Evolutionary conservation across 306 rosid genomes (phyloP).

Genomic region (Clitoria ternatea): DNA sequence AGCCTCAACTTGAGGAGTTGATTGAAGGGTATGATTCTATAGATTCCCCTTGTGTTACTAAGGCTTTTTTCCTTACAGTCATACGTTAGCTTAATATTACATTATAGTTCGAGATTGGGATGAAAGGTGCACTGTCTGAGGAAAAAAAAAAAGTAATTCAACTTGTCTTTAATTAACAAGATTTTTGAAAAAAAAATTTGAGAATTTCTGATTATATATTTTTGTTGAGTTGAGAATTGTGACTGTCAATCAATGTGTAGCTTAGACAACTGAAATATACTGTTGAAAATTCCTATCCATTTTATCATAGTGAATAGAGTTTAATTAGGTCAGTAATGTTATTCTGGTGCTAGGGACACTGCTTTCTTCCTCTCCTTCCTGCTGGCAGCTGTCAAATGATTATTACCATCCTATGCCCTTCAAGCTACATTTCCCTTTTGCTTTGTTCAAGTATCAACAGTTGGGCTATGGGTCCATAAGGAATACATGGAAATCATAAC

Average conservation of each 20-base stretch:
- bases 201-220: background rate
- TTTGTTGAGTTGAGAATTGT: no score
- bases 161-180: background rate
- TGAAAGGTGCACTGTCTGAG: background rate
- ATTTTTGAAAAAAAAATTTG: background rate
- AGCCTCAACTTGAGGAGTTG: slow-evolving; percentile 93
- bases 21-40: slow-evolving; percentile 67
- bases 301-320: background rate
- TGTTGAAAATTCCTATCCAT: background rate
- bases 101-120: background rate
- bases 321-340: background rate
- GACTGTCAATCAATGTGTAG: background rate
- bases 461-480: no score
- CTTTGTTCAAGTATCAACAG: no score
- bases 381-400: background rate
- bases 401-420: background rate
- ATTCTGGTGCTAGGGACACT: background rate
- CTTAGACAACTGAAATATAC: background rate
- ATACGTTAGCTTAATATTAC: slow-evolving; percentile 1
- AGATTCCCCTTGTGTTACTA: slow-evolving; percentile 4
- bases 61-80: background rate
- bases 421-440: no score
- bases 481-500: no score
- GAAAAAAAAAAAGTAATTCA: background rate
- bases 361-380: background rate